Percentiles rank a stretch among this genome's conserved stretches.
Evolutionary conservation across 495 filamentous ascomycete species (phyloP).

Genomic region (Staphylotrichum tortipilum): DNA sequence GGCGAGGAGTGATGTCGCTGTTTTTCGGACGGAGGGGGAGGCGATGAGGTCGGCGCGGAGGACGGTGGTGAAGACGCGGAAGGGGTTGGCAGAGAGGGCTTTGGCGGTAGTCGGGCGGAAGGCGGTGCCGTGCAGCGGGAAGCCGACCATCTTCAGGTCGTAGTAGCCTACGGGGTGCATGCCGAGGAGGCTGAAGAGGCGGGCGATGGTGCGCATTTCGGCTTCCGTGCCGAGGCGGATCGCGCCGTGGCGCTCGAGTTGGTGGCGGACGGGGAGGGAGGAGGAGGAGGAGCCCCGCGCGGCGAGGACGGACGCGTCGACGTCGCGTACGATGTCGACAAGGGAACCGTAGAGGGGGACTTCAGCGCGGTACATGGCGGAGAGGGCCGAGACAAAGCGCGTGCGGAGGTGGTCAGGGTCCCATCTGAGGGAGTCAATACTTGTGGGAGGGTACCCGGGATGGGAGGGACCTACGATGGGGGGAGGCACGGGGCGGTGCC

Average conservation of each 20-base stretch:
- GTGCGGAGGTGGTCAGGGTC: slow-evolving; percentile 21
- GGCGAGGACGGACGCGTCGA: slow-evolving; percentile 22
- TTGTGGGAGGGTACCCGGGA: too few species aligned
- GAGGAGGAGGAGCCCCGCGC: not conserved
- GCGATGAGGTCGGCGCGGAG: slow-evolving; percentile 30
- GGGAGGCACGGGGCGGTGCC: too few species aligned
- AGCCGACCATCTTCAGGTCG: slow-evolving; percentile 31
- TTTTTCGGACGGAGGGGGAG: slow-evolving; percentile 18
- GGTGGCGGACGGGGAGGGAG: slow-evolving; percentile 24
- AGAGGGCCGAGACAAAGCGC: slow-evolving; percentile 30
- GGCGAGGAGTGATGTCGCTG: slow-evolving; percentile 22
- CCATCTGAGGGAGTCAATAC: slow-evolving; percentile 1
- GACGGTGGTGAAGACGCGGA: slow-evolving; percentile 38
- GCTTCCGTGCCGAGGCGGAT: slow-evolving; percentile 34
- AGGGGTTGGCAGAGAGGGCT: slow-evolving; percentile 29
- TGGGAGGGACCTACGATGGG: too few species aligned
- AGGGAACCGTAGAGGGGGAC: slow-evolving; percentile 36
- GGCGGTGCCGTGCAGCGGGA: slow-evolving; percentile 38
- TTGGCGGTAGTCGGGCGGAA: slow-evolving; percentile 29
- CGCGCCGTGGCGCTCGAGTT: slow-evolving; percentile 37
- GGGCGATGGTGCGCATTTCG: slow-evolving; percentile 31
- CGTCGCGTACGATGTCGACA: slow-evolving; percentile 27
- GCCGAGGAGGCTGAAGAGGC: slow-evolving; percentile 35
- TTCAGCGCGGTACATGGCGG: slow-evolving; percentile 35
- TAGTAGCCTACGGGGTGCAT: slow-evolving; percentile 42